Evolutionary conservation across 192 early-diverging fungal genomes (phyloP).

Genomic region (Thamnidium elegans): DNA sequence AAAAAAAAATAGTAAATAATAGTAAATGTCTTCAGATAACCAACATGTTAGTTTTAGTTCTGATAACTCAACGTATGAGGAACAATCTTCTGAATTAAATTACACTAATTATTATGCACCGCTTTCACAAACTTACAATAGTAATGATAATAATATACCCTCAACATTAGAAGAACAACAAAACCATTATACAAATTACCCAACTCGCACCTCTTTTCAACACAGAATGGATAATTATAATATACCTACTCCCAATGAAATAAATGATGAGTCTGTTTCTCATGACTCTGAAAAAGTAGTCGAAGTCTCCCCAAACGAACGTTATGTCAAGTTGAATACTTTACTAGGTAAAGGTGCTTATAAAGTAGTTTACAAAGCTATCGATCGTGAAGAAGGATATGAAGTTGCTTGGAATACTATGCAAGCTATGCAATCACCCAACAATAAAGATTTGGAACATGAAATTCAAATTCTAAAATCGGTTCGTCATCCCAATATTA

Average conservation of each 20-base stretch:
- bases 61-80: neutral
- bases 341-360: constrained; percentile 77
- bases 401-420: constrained; percentile 88
- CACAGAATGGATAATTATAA: neutral
- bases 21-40: too few species aligned
- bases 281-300: constrained; percentile 54
- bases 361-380: constrained; percentile 79
- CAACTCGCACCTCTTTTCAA: constrained; percentile 13
- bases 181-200: constrained; percentile 9
- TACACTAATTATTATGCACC: constrained; percentile 23
- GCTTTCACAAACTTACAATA: constrained; percentile 21
- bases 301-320: constrained; percentile 51
- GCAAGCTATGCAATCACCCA: constrained; percentile 41
- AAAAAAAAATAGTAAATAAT: too few species aligned
- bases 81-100: neutral
- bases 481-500: constrained; percentile 80
- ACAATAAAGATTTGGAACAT: constrained; percentile 40
- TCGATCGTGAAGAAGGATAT: constrained; percentile 81
- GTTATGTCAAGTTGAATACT: constrained; percentile 60
- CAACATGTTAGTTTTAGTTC: too few species aligned
- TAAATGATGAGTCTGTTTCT: constrained; percentile 48
- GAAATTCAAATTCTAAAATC: constrained; percentile 71
- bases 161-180: constrained; percentile 26
- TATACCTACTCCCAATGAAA: constrained; percentile 32
- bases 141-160: constrained; percentile 39